A percentile compares a stretch with the other conserved stretches of the same genome.
Evolutionary conservation across 345 rosid genomes (phyloP).

Genomic region (Dovyalis caffra): DNA sequence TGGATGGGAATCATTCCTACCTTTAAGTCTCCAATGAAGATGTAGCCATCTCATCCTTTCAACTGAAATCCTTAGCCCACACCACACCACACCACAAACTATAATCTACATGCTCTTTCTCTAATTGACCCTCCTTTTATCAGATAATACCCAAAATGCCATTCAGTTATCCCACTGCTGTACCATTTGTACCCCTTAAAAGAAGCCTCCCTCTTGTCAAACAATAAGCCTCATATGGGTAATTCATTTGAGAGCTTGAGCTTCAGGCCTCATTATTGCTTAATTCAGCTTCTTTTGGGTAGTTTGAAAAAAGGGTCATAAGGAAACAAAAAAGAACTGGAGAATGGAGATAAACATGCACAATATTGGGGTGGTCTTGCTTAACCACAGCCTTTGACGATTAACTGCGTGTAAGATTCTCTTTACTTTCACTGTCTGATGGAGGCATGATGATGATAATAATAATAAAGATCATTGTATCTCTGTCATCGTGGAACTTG

Average conservation of each 20-base stretch:
- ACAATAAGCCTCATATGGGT: slow-evolving; percentile 16
- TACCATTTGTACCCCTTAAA: background rate
- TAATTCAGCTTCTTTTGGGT: background rate
- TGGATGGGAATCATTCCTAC: slow-evolving; percentile 37
- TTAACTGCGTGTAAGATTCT: slow-evolving; percentile 4
- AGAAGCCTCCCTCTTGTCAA: background rate
- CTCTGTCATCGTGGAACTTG: slow-evolving; percentile 53
- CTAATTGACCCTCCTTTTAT: background rate
- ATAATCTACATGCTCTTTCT: slow-evolving; percentile 10
- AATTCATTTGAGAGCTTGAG: slow-evolving; percentile 14
- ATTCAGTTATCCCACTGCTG: background rate
- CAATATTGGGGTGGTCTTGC: background rate
- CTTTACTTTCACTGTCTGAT: slow-evolving; percentile 12
- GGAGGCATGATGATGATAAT: slow-evolving; percentile 36
- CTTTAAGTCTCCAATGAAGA: slow-evolving; percentile 31
- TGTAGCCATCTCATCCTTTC: slow-evolving; percentile 32
- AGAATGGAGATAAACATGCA: background rate
- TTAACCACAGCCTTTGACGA: slow-evolving; percentile 8
- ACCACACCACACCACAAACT: slow-evolving; percentile 36
- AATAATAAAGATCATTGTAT: slow-evolving; percentile 29
- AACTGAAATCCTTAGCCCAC: background rate
- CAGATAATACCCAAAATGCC: slow-evolving; percentile 28
- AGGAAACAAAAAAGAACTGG: slow-evolving; percentile 29
- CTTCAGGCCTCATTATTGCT: slow-evolving; percentile 17
- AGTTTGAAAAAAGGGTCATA: background rate